These are phyloP conservation scores for Allium cepa DNA, from an alignment of 106 monocot species.

Conservation along the genomic window DNA sequence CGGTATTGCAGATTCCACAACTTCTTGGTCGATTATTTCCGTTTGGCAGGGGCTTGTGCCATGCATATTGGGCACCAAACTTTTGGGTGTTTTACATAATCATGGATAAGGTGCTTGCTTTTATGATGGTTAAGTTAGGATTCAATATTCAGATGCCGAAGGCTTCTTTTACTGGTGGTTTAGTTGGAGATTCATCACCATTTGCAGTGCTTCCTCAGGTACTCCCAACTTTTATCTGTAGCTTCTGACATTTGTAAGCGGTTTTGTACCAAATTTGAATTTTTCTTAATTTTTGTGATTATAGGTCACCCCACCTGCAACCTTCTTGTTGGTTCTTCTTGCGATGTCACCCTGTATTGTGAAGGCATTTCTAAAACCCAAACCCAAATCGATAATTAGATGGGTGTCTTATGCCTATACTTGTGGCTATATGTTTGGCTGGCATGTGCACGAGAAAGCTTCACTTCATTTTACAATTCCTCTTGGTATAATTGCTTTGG, in stretches of 20 bases:
- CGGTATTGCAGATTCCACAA: slow-evolving; percentile 69
- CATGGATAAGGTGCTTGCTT: slow-evolving; percentile 71
- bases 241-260: neutral
- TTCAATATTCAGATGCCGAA: slow-evolving; percentile 41
- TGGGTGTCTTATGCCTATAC: slow-evolving; percentile 89
- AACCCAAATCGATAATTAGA: slow-evolving; percentile 65
- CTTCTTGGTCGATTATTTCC: slow-evolving; percentile 83
- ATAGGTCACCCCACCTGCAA: slow-evolving; percentile 65
- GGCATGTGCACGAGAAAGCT: slow-evolving; percentile 99
- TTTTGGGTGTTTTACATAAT: slow-evolving; percentile 97
- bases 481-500: slow-evolving; percentile 57
- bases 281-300: slow-evolving; percentile 16
- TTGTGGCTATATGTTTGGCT: slow-evolving; percentile 96
- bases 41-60: slow-evolving; percentile 91
- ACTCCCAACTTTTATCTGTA: neutral
- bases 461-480: slow-evolving; percentile 95
- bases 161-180: slow-evolving; percentile 92
- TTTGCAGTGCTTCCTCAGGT: slow-evolving; percentile 97
- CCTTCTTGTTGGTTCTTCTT: slow-evolving; percentile 68
- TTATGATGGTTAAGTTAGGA: slow-evolving; percentile 46
- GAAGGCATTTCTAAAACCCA: slow-evolving; percentile 59
- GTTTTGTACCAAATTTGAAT: slow-evolving; percentile 11
- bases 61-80: slow-evolving; percentile 99
- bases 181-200: slow-evolving; percentile 71
- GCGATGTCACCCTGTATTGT: slow-evolving; percentile 81